Conservation (phyloP, 1,284 basidiomycete species). For the Pyrrhoderma noxium region DNA sequence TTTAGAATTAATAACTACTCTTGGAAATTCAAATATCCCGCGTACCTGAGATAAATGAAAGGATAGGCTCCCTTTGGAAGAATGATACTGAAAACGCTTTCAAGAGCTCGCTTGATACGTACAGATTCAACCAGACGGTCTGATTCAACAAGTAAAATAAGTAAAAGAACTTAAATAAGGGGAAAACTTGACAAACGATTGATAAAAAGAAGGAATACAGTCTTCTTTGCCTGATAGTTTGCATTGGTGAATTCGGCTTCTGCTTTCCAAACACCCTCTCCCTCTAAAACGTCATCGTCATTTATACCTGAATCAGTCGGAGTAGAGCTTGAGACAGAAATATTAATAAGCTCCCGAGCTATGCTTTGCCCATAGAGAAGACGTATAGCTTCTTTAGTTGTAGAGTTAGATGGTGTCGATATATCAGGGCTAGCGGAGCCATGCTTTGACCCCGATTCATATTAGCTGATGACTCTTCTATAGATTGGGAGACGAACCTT, state of each 20-base stretch:
- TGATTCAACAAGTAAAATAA: slow-evolving; percentile 33
- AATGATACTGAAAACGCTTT: slow-evolving; percentile 78
- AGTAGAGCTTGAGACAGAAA: slow-evolving; percentile 31
- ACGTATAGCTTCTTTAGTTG: slow-evolving; percentile 67
- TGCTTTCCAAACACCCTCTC: slow-evolving; percentile 40
- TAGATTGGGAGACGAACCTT: slow-evolving; percentile 49
- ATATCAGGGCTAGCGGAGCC: slow-evolving; percentile 74
- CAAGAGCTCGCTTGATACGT: slow-evolving; percentile 82
- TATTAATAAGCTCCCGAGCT: slow-evolving; percentile 72
- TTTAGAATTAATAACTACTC: background rate
- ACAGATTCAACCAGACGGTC: slow-evolving; percentile 92
- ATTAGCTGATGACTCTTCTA: background rate
- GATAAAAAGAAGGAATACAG: slow-evolving; percentile 88
- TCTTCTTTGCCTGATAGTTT: slow-evolving; percentile 87
- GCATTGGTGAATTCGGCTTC: slow-evolving; percentile 80
- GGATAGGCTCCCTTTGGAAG: slow-evolving; percentile 90
- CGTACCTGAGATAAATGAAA: slow-evolving; percentile 93
- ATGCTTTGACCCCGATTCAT: slow-evolving; percentile 43
- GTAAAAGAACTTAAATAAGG: background rate
- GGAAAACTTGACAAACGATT: slow-evolving; percentile 63
- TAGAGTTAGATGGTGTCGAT: slow-evolving; percentile 70
- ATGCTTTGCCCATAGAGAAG: slow-evolving; percentile 78
- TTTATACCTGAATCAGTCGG: slow-evolving; percentile 23
- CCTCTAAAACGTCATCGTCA: slow-evolving; percentile 30
- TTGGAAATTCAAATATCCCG: slow-evolving; percentile 12